These are phyloP conservation scores for Leccinum incarnatum DNA, from an alignment of 768 basidiomycete genomes.

Conservation along the genomic window DNA sequence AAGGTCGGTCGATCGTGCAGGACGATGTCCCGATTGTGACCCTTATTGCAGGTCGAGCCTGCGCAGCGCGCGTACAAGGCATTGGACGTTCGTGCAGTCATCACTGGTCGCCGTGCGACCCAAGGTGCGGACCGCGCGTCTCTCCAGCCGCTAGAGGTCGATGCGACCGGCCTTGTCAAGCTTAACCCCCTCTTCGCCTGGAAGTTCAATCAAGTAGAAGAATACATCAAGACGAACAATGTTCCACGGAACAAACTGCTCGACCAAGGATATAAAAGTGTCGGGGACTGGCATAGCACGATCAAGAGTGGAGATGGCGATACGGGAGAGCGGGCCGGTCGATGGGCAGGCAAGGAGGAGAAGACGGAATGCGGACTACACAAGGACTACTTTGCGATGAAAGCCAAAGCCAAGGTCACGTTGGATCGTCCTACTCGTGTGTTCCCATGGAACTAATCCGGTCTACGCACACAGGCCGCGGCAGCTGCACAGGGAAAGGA, in stretches of 20 bases:
- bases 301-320: slow-evolving; percentile 64
- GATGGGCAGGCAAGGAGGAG: slow-evolving; percentile 80
- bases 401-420: slow-evolving; percentile 45
- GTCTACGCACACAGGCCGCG: not conserved
- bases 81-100: slow-evolving; percentile 78
- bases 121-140: slow-evolving; percentile 86
- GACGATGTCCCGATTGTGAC: not conserved
- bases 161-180: slow-evolving; percentile 87
- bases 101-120: slow-evolving; percentile 93
- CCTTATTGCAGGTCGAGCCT: slow-evolving; percentile 73
- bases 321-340: slow-evolving; percentile 69
- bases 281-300: slow-evolving; percentile 99
- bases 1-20: slow-evolving; percentile 54
- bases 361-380: slow-evolving; percentile 98
- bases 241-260: slow-evolving; percentile 90
- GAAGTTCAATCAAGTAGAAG: slow-evolving; percentile 81
- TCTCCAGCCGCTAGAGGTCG: slow-evolving; percentile 86
- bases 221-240: slow-evolving; percentile 74
- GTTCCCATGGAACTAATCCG: not conserved
- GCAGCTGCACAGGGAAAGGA: not conserved
- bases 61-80: slow-evolving; percentile 82
- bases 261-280: slow-evolving; percentile 87
- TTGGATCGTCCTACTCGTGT: not conserved
- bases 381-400: slow-evolving; percentile 83
- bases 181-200: slow-evolving; percentile 92